Evolutionary conservation across 768 basidiomycete species (phyloP).

Genomic region (Agrocybe chaxingu): DNA sequence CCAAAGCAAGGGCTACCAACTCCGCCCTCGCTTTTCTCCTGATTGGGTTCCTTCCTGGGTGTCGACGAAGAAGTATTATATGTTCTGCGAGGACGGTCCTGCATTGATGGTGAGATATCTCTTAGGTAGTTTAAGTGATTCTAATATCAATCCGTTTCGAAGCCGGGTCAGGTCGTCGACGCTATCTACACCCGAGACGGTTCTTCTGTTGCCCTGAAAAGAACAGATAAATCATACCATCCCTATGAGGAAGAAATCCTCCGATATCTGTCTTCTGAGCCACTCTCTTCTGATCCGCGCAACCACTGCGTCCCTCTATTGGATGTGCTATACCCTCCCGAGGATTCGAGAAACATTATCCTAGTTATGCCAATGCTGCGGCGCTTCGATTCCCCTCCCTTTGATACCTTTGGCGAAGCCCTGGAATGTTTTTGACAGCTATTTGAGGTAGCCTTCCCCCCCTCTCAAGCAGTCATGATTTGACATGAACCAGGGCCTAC

Average conservation of each 20-base stretch:
- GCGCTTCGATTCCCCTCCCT: slow-evolving; percentile 21
- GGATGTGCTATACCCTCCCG: slow-evolving; percentile 14
- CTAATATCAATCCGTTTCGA: neutral
- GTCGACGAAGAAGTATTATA: neutral
- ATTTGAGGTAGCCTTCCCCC: slow-evolving; percentile 26
- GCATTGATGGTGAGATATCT: neutral
- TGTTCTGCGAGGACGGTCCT: neutral
- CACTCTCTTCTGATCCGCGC: slow-evolving; percentile 15
- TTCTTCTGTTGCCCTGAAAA: slow-evolving; percentile 10
- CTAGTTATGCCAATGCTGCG: slow-evolving; percentile 31
- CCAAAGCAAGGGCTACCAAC: slow-evolving; percentile 25
- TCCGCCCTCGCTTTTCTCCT: slow-evolving; percentile 28
- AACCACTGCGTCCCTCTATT: slow-evolving; percentile 30
- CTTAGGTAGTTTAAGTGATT: neutral
- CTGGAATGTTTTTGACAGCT: slow-evolving; percentile 29
- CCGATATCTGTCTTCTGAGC: slow-evolving; percentile 17
- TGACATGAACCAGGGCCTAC: slow-evolving; percentile 9
- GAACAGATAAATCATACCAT: slow-evolving; percentile 4
- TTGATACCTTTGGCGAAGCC: slow-evolving; percentile 32
- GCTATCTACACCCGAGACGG: slow-evolving; percentile 4
- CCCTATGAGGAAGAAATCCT: slow-evolving; percentile 23
- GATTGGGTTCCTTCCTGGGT: slow-evolving; percentile 34
- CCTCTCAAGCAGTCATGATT: neutral
- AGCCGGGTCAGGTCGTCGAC: slow-evolving; percentile 4
- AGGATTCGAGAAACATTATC: slow-evolving; percentile 17